These are phyloP conservation scores for Mycosphaerelloides madeirae DNA, from an alignment of 2,329 filamentous ascomycete species.

Conservation along the genomic window DNA sequence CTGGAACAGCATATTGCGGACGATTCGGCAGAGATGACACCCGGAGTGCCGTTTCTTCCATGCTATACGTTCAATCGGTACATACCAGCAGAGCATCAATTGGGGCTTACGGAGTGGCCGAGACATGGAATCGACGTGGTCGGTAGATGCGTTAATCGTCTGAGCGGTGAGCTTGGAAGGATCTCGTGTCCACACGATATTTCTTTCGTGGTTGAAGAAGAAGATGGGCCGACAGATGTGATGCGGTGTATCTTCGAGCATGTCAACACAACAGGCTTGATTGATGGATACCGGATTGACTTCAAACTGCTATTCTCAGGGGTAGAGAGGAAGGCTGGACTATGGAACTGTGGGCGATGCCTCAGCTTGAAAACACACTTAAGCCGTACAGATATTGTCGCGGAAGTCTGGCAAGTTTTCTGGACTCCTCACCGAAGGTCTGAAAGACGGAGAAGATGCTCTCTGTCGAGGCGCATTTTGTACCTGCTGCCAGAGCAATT, in stretches of 20 bases:
- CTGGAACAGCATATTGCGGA: conserved; percentile 2
- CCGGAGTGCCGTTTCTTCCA: conserved; percentile 10
- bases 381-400: conserved; percentile 7
- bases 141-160: conserved; percentile 6
- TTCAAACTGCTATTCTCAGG: conserved; percentile 3
- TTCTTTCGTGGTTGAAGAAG: not conserved
- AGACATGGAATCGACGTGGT: conserved; percentile 9
- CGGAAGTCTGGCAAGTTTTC: conserved; percentile 6
- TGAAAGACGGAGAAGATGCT: conserved; percentile 7
- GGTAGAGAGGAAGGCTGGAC: conserved; percentile 2
- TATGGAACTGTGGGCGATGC: conserved; percentile 12
- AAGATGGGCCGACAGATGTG: conserved; percentile 6
- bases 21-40: conserved; percentile 2
- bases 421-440: not conserved
- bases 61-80: conserved; percentile 8
- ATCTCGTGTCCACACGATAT: conserved; percentile 8
- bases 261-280: conserved; percentile 3
- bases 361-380: conserved; percentile 6
- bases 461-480: conserved; percentile 13
- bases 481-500: not conserved
- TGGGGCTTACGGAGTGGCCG: conserved; percentile 6
- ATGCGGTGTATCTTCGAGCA: not conserved
- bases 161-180: not conserved
- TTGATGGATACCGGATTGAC: conserved; percentile 3
- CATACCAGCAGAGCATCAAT: not conserved